Conservation (phyloP, 495 filamentous ascomycete genomes). For the Bryoglossum gracile region DNA sequence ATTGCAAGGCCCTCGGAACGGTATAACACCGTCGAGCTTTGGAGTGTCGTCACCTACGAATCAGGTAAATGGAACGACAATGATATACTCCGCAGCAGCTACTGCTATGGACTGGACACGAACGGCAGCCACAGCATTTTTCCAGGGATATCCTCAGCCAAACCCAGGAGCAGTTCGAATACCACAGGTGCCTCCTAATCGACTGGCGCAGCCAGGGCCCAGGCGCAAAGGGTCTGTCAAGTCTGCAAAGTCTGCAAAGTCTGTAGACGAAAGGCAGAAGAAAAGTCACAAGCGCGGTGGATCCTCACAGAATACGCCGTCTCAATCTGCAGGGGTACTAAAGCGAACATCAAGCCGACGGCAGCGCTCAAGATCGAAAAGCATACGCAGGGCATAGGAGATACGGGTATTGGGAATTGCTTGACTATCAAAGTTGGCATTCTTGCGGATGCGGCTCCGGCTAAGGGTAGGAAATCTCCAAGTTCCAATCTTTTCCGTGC, state of each 20-base stretch:
- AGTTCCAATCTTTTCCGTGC: background rate
- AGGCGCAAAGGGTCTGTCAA: constrained; percentile 1
- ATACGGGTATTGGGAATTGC: too few species aligned
- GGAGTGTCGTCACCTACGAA: too few species aligned
- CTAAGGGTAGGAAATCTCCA: background rate
- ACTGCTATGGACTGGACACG: constrained; percentile 10
- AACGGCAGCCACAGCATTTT: constrained; percentile 8
- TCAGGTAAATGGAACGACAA: constrained; percentile 16
- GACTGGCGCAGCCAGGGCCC: constrained; percentile 10
- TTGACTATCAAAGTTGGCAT: too few species aligned
- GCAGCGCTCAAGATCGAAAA: too few species aligned
- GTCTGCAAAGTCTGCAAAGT: constrained; percentile 2
- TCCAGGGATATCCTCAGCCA: too few species aligned
- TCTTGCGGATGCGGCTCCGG: too few species aligned
- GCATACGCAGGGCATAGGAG: too few species aligned
- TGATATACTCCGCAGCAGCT: constrained; percentile 10
- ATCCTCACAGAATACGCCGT: too few species aligned
- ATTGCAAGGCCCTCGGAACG: background rate
- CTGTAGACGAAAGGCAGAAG: constrained; percentile 1
- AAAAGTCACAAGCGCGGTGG: background rate
- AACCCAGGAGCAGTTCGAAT: too few species aligned
- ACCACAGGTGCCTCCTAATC: constrained; percentile 11
- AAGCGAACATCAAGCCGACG: too few species aligned
- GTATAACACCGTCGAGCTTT: too few species aligned
- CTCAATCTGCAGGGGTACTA: too few species aligned